phyloP scores from a whole-genome alignment of 2,329 filamentous ascomycete genomes.

The Alternaria postmessia region DNA sequence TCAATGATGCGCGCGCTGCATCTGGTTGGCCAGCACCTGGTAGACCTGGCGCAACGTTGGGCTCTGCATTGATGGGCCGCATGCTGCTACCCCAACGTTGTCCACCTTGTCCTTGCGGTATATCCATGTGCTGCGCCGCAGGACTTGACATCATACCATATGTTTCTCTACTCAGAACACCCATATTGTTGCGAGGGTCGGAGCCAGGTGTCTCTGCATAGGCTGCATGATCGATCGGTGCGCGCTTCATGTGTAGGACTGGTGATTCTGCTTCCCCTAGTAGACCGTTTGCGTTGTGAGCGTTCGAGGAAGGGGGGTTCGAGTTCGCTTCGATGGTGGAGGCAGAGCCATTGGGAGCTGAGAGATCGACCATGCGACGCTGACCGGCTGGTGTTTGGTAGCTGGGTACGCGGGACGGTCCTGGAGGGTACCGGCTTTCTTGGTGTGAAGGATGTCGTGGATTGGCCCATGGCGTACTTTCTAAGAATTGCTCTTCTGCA shows the following conservation, averaged over 20 bases:
- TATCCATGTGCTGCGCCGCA: constrained; percentile 34
- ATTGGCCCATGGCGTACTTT: constrained; percentile 92
- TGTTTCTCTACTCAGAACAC: constrained; percentile 34
- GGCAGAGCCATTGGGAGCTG: constrained; percentile 49
- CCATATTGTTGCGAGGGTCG: constrained; percentile 36
- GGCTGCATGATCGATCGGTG: constrained; percentile 37
- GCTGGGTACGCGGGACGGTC: constrained; percentile 36
- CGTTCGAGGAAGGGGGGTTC: constrained; percentile 49
- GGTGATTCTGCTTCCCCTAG: constrained; percentile 48
- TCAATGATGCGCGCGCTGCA: constrained; percentile 29
- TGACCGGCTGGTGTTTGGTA: constrained; percentile 51
- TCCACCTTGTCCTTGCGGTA: constrained; percentile 35
- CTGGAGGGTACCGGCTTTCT: constrained; percentile 44
- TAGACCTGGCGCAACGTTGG: constrained; percentile 22
- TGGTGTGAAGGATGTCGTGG: constrained; percentile 66
- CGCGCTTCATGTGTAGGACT: constrained; percentile 49
- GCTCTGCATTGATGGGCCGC: constrained; percentile 27
- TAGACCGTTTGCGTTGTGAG: constrained; percentile 37
- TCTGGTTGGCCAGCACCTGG: constrained; percentile 36
- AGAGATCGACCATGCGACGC: constrained; percentile 44
- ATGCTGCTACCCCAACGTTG: constrained; percentile 36
- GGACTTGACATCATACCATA: constrained; percentile 45
- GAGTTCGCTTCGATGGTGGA: constrained; percentile 52
- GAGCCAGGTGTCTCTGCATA: constrained; percentile 41
- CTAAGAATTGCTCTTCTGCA: constrained; percentile 85